phyloP scores from a whole-genome alignment of 2,329 filamentous ascomycete genomes.

The Tolypocladium ovalisporum region DNA sequence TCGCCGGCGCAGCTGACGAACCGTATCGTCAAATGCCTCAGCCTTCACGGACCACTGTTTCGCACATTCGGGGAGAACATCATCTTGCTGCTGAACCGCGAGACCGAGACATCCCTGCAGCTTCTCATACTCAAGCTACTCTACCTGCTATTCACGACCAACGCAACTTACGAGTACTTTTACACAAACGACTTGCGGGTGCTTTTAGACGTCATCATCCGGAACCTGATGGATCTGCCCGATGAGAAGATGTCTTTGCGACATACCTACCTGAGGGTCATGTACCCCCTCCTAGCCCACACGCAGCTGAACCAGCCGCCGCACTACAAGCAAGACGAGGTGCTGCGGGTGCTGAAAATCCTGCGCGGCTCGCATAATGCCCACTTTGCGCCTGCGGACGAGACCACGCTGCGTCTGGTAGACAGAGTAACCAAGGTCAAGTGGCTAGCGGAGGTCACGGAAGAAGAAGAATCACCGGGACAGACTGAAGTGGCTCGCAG shows the following conservation, averaged over 20 bases:
- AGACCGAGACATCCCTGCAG: slow-evolving; percentile 88
- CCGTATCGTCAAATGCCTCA: slow-evolving; percentile 83
- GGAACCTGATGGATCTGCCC: slow-evolving; percentile 91
- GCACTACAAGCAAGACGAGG: slow-evolving; percentile 84
- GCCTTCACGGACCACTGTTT: slow-evolving; percentile 66
- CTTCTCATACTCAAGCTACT: slow-evolving; percentile 92
- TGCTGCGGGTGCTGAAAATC: slow-evolving; percentile 64
- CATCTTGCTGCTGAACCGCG: slow-evolving; percentile 86
- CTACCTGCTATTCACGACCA: slow-evolving; percentile 89
- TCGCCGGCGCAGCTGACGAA: slow-evolving; percentile 60
- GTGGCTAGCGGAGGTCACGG: slow-evolving; percentile 46
- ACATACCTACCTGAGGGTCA: slow-evolving; percentile 88
- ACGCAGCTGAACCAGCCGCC: slow-evolving; percentile 80
- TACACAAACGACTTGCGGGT: slow-evolving; percentile 96
- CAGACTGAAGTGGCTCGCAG: slow-evolving; percentile 43
- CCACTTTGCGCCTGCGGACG: slow-evolving; percentile 72
- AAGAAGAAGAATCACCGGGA: slow-evolving; percentile 19
- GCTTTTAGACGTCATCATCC: slow-evolving; percentile 87
- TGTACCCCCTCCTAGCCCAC: slow-evolving; percentile 82
- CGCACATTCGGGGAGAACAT: slow-evolving; percentile 97
- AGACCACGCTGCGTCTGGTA: slow-evolving; percentile 68
- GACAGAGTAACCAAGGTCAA: slow-evolving; percentile 62
- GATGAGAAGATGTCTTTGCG: slow-evolving; percentile 67
- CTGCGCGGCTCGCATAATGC: slow-evolving; percentile 52
- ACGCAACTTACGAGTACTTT: slow-evolving; percentile 91